These are phyloP conservation scores for Russula brevipes DNA, from an alignment of 768 basidiomycete species.

Conservation along the genomic window DNA sequence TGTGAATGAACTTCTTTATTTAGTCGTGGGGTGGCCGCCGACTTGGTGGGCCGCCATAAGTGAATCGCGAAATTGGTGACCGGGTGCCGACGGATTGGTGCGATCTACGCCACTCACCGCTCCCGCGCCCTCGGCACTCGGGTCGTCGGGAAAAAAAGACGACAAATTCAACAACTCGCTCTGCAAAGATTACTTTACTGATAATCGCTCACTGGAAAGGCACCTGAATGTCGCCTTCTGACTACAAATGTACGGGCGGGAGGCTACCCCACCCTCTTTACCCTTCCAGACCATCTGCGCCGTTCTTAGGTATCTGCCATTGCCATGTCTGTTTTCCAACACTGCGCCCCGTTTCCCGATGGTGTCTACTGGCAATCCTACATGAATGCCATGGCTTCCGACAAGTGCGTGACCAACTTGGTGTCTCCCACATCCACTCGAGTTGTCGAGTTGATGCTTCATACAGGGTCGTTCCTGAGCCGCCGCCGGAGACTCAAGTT, in stretches of 20 bases:
- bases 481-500: neutral
- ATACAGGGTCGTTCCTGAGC: neutral
- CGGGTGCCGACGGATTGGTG: neutral
- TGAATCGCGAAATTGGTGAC: neutral
- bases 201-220: constrained; percentile 4
- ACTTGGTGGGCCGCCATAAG: neutral
- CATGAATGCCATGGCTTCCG: neutral
- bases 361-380: constrained; percentile 5
- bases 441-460: neutral
- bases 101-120: constrained; percentile 3
- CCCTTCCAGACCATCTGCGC: neutral
- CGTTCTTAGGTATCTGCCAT: neutral
- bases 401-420: neutral
- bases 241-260: constrained; percentile 8
- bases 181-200: neutral
- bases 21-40: neutral
- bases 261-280: neutral
- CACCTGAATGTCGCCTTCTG: neutral
- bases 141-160: no score
- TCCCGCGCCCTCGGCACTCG: neutral
- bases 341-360: neutral
- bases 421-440: no score
- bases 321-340: neutral
- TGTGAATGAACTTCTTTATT: neutral
- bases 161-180: neutral